These are phyloP conservation scores for Picea abies DNA, from an alignment of 83 land plant species.

Conservation along the genomic window DNA sequence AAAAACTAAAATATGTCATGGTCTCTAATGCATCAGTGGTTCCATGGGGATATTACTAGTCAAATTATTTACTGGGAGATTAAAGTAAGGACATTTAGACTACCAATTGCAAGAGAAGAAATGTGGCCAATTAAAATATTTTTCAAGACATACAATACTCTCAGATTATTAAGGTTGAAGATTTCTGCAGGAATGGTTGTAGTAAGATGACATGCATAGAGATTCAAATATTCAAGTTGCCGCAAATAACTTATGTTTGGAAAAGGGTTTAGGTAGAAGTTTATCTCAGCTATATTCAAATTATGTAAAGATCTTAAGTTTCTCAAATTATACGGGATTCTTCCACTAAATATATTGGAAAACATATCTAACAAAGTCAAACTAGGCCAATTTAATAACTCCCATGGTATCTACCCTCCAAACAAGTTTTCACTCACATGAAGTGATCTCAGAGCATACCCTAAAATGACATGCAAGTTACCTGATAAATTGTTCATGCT, in stretches of 20 bases:
- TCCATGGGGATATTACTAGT: constrained; percentile 47
- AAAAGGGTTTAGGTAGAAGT: constrained; percentile 37
- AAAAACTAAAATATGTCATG: constrained; percentile 45
- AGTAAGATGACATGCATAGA: constrained; percentile 45
- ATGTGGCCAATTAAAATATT: constrained; percentile 49
- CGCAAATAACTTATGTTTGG: constrained; percentile 18
- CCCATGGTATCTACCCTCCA: constrained; percentile 1
- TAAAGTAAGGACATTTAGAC: constrained; percentile 28
- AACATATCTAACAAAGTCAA: constrained; percentile 59
- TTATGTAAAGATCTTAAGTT: constrained; percentile 36
- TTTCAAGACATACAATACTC: constrained; percentile 44
- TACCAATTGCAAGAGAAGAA: constrained; percentile 20
- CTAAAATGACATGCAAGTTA: neutral
- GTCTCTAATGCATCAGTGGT: no score
- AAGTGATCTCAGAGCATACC: neutral
- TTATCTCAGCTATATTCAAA: constrained; percentile 58
- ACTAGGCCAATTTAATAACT: neutral
- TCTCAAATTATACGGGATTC: constrained; percentile 23
- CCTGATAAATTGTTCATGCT: constrained; percentile 34
- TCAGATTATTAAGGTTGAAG: constrained; percentile 31
- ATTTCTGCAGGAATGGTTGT: constrained; percentile 40
- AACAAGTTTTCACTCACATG: constrained; percentile 19
- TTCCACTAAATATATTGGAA: constrained; percentile 57
- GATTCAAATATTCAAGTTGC: constrained; percentile 54
- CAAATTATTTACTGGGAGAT: constrained; percentile 59